phyloP scores from a whole-genome alignment of 345 rosid genomes.

The Cochlearia excelsa region DNA sequence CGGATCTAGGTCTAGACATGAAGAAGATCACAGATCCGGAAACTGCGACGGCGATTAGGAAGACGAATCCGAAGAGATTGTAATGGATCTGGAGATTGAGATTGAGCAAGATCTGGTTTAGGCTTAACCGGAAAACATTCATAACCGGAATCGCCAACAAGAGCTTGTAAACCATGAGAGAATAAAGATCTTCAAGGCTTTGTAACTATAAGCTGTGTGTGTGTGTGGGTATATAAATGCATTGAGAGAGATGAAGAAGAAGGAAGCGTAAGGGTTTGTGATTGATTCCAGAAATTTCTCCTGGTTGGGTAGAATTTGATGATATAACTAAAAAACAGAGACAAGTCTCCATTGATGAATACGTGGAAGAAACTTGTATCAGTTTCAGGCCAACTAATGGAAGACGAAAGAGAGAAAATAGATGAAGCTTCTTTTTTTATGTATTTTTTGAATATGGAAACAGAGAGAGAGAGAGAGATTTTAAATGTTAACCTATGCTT shows the following conservation, averaged over 20 bases:
- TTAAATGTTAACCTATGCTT: neutral
- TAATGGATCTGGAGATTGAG: constrained; percentile 46
- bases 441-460: neutral
- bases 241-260: neutral
- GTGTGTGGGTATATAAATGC: neutral
- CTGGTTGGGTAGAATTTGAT: constrained; percentile 36
- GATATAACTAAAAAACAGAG: constrained; percentile 29
- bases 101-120: constrained; percentile 56
- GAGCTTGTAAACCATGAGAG: constrained; percentile 21
- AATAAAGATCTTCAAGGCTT: neutral
- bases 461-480: too few relatives aligned
- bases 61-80: constrained; percentile 53
- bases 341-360: constrained; percentile 29
- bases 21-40: constrained; percentile 59
- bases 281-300: constrained; percentile 1
- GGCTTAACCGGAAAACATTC: constrained; percentile 51
- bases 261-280: constrained; percentile 19
- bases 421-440: neutral
- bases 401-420: neutral
- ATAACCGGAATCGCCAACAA: constrained; percentile 44
- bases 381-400: constrained; percentile 20
- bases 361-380: constrained; percentile 19
- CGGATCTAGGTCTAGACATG: constrained; percentile 66
- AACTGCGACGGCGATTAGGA: constrained; percentile 44
- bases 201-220: neutral